Percentiles rank a stretch among this genome's conserved stretches.
Conservation (phyloP, 495 filamentous ascomycete species). For the Cercophora samala region DNA sequence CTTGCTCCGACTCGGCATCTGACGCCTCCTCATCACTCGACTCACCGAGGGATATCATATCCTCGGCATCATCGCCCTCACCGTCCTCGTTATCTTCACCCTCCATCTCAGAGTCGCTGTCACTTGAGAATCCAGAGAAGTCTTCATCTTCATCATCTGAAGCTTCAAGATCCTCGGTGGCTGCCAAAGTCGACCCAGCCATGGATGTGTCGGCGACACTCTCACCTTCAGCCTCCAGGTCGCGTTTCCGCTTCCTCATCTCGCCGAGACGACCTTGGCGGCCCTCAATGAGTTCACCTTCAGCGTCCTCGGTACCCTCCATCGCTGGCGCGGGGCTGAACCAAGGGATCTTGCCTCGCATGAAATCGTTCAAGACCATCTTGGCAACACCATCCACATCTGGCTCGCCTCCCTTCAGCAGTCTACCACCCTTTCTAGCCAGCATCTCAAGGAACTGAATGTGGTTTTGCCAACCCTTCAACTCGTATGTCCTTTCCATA, state of each 20-base stretch:
- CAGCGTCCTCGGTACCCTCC: slow-evolving; percentile 53
- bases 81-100: slow-evolving; percentile 37
- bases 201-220: slow-evolving; percentile 35
- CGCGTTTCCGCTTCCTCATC: slow-evolving; percentile 58
- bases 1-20: slow-evolving; percentile 28
- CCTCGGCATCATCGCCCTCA: slow-evolving; percentile 39
- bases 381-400: slow-evolving; percentile 92
- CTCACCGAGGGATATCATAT: slow-evolving; percentile 53
- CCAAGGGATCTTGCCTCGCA: slow-evolving; percentile 94
- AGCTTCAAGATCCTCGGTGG: slow-evolving; percentile 25
- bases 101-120: slow-evolving; percentile 42
- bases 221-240: slow-evolving; percentile 48
- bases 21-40: slow-evolving; percentile 48
- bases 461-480: slow-evolving; percentile 69
- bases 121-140: slow-evolving; percentile 54
- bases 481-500: slow-evolving; percentile 86
- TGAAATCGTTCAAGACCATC: slow-evolving; percentile 91
- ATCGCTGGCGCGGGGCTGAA: slow-evolving; percentile 74
- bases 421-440: slow-evolving; percentile 78
- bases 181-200: slow-evolving; percentile 24
- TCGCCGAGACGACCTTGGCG: slow-evolving; percentile 55
- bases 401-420: slow-evolving; percentile 86
- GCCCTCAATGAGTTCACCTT: slow-evolving; percentile 54
- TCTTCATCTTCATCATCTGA: slow-evolving; percentile 28
- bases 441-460: slow-evolving; percentile 83